Conservation (phyloP, 2,329 filamentous ascomycete genomes). For the Tolypocladium cylindrosporum region DNA sequence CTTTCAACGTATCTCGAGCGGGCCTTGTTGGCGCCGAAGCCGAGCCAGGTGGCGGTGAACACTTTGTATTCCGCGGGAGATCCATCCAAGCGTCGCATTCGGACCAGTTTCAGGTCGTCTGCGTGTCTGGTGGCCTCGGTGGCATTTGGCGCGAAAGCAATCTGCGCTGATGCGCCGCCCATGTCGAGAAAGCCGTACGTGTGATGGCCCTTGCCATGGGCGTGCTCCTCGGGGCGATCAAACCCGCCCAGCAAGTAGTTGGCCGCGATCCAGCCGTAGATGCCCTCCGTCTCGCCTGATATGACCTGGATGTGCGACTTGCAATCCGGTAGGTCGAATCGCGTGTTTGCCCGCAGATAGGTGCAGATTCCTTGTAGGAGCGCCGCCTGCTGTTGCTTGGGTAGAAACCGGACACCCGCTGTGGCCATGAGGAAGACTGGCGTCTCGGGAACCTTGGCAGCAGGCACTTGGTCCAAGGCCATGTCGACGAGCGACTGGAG, state of each 20-base stretch:
- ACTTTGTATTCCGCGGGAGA: slow-evolving; percentile 71
- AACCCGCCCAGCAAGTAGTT: slow-evolving; percentile 94
- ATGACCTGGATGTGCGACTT: slow-evolving; percentile 86
- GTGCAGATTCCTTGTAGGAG: slow-evolving; percentile 72
- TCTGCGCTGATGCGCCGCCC: slow-evolving; percentile 95
- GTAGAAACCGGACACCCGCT: slow-evolving; percentile 84
- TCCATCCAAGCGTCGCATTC: slow-evolving; percentile 76
- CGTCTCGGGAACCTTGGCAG: slow-evolving; percentile 67
- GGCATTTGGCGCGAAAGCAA: slow-evolving; percentile 89
- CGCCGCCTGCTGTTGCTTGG: slow-evolving; percentile 58
- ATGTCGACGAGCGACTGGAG: slow-evolving; percentile 71
- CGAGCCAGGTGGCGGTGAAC: slow-evolving; percentile 94
- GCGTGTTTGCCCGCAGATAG: slow-evolving; percentile 66
- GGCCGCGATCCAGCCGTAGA: slow-evolving; percentile 96
- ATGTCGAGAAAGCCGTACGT: slow-evolving; percentile 98
- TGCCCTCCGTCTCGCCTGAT: slow-evolving; percentile 83
- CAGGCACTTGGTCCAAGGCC: slow-evolving; percentile 68
- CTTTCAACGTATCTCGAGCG: slow-evolving; percentile 73
- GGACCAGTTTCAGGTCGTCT: slow-evolving; percentile 76
- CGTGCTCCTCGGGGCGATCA: slow-evolving; percentile 62
- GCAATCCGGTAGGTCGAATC: slow-evolving; percentile 86
- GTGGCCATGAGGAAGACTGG: slow-evolving; percentile 94
- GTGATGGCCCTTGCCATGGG: slow-evolving; percentile 78
- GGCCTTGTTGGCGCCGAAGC: slow-evolving; percentile 94
- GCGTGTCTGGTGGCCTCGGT: slow-evolving; percentile 87